Evolutionary conservation across 257 asterid species (phyloP), one percentile per base, ranked within the genome.

Genomic region (Solanum pinnatisectum): DNA sequence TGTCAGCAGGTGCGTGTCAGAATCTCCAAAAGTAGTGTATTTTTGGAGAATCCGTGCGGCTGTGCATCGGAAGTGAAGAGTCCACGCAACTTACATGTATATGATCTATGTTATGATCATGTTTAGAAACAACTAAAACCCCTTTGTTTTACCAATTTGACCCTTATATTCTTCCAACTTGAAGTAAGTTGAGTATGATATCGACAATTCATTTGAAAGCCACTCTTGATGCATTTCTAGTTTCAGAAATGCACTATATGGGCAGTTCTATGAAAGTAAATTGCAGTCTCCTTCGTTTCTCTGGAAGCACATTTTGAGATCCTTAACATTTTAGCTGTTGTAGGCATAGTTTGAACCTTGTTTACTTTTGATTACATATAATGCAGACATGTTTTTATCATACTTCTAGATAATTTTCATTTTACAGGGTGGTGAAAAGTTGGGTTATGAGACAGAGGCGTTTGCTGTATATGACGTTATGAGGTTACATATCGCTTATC

Each of bases 401-500:
- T 77, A 25, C 76, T 82, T 46, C 22, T 33, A 49, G 32, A 82
- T 82, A 32, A 32, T 82, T 49, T 52, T 52, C 86, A 82, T 87
- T 89, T 76, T 89, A 93, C 95, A 97, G 99, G 98, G 92, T 85
- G 98, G 95, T 76, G 96, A 92, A 91, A 95, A 97, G 93, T 89
- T 94, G 94, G 98, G 98, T 85, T 96, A 97, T 87, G 99, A 97
- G 92, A 94, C 98, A 1, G 99, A 96, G 91, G 98, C 99, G 87
- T 93, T 97, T 90, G 98, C 98, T 86, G 88, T 96, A 88, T 96
- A 97, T 91, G 98, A 97, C 91, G 94, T 94, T 86, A 97, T 97
- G 98, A 92, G 95, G 99, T 96, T 88, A 89, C 84, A 70, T 59
- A 88, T 84, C 59, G 84, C 76, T 84, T 23, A 49, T 68, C 88